These are phyloP conservation scores for Talaromyces wortmannii DNA, from an alignment of 495 filamentous ascomycete species.

Conservation along the genomic window DNA sequence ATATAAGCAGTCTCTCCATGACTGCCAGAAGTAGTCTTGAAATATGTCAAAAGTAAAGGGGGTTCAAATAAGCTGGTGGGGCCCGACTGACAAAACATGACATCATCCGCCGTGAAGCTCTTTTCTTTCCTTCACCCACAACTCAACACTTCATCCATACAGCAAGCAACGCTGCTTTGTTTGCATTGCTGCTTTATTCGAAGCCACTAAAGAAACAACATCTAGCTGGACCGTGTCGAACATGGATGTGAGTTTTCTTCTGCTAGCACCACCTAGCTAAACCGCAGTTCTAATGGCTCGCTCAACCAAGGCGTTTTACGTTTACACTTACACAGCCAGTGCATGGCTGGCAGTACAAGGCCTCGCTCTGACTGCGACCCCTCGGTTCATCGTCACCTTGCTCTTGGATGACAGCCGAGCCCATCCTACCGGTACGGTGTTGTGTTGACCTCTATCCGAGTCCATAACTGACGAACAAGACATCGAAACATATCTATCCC, in stretches of 20 bases:
- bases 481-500: slow-evolving; percentile 69
- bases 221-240: neutral
- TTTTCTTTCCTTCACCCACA: neutral
- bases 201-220: too few species aligned
- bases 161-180: too few species aligned
- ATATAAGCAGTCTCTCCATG: too few species aligned
- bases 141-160: neutral
- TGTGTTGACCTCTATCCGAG: neutral
- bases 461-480: too few species aligned
- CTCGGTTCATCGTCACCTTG: slow-evolving; percentile 57
- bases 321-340: slow-evolving; percentile 59
- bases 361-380: slow-evolving; percentile 54
- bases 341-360: slow-evolving; percentile 65
- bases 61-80: neutral
- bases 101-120: neutral
- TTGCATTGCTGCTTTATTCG: too few species aligned
- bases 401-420: slow-evolving; percentile 49
- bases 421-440: slow-evolving; percentile 42
- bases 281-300: neutral
- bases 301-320: slow-evolving; percentile 50
- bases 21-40: too few species aligned
- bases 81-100: slow-evolving; percentile 2
- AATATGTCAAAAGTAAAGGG: too few species aligned
- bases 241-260: neutral
- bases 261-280: neutral